Percentiles rank a stretch among this genome's conserved stretches.
phyloP scores from a whole-genome alignment of 108 stramenopile genomes.

The Discostella pseudostelligera region DNA sequence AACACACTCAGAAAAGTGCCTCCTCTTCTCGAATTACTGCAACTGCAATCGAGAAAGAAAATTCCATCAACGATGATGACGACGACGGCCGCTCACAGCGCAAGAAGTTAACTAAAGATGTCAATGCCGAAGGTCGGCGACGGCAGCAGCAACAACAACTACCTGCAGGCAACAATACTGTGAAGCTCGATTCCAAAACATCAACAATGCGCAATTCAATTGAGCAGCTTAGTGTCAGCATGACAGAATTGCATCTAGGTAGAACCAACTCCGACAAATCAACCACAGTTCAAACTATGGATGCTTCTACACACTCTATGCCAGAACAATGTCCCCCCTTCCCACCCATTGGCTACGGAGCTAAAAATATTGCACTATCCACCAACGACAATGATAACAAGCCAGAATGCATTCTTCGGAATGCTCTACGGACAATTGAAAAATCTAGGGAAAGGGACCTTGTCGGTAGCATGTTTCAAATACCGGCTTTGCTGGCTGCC shows the following conservation, averaged over 20 bases:
- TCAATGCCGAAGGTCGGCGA: neutral
- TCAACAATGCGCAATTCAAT: neutral
- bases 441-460: neutral
- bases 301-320: neutral
- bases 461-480: neutral
- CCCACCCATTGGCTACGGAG: constrained; percentile 15
- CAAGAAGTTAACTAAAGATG: too few relatives aligned
- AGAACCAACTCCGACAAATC: neutral
- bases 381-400: neutral
- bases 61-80: neutral
- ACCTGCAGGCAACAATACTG: neutral
- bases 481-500: constrained; percentile 5
- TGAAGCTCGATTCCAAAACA: neutral
- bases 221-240: constrained; percentile 8
- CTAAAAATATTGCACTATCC: constrained; percentile 4
- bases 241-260: constrained; percentile 13
- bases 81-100: neutral
- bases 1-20: neutral
- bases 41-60: neutral
- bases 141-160: neutral
- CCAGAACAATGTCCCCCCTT: constrained; percentile 2
- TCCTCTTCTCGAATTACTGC: neutral
- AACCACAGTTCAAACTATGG: neutral
- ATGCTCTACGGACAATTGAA: constrained; percentile 11
- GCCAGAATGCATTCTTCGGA: neutral